Percentiles rank a stretch among this genome's conserved stretches.
phyloP scores from a whole-genome alignment of 2,329 filamentous ascomycete genomes.

The Dothistroma septosporum region DNA sequence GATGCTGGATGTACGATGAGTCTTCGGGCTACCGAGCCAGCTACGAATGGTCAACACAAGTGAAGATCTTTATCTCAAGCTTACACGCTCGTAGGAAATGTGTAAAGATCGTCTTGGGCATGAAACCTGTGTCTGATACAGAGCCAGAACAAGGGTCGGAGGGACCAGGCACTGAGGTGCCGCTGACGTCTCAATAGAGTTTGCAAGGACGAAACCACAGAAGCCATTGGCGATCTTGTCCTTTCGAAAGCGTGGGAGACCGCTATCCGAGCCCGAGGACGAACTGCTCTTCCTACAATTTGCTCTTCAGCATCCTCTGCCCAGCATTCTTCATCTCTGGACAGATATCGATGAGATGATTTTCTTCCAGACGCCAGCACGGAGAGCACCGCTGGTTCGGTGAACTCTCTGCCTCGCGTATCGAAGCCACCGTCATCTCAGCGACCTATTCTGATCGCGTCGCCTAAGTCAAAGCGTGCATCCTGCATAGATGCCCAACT shows the following conservation, averaged over 20 bases:
- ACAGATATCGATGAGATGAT: background rate
- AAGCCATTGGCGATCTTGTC: background rate
- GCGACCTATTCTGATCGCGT: background rate
- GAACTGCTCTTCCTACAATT: background rate
- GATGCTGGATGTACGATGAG: too few relatives aligned
- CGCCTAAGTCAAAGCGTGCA: background rate
- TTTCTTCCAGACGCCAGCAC: background rate
- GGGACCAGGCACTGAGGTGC: background rate
- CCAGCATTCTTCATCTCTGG: background rate
- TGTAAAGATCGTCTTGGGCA: conserved; percentile 4
- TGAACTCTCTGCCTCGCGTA: background rate
- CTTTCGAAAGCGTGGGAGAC: background rate
- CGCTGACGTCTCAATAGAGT: conserved; percentile 8
- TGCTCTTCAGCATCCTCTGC: background rate
- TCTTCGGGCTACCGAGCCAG: background rate
- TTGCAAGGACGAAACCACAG: background rate
- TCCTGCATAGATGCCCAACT: conserved; percentile 1
- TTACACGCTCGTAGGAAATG: background rate
- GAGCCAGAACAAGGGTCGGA: background rate
- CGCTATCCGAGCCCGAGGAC: background rate
- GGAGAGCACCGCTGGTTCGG: background rate
- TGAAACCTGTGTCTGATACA: background rate
- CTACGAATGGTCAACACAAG: background rate
- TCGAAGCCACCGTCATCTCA: background rate
- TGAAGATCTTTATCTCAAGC: background rate